A percentile compares a stretch with the other conserved stretches of the same genome.
Evolutionary conservation across 306 rosid species (phyloP).

Genomic region (Malus fusca): DNA sequence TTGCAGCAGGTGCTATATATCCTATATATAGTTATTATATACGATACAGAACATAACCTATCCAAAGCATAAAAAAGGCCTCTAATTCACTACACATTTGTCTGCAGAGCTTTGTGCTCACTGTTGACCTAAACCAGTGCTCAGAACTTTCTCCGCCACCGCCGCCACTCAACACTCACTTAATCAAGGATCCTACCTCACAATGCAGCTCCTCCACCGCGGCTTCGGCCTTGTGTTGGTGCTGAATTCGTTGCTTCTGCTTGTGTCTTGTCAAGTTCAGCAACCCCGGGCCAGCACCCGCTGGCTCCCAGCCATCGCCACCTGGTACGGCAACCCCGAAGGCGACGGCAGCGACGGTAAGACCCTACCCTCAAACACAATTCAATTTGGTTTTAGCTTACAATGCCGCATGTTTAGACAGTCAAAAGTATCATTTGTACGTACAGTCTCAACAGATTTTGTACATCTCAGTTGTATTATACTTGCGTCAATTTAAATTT

Average conservation of each 20-base stretch:
- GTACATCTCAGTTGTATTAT: background rate
- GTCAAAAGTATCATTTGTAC: background rate
- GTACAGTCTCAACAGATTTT: background rate
- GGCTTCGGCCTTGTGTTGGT: conserved; percentile 8
- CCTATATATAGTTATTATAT: too few species aligned
- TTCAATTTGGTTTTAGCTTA: background rate
- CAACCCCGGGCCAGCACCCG: conserved; percentile 21
- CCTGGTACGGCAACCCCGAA: conserved; percentile 92
- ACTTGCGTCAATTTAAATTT: too few species aligned
- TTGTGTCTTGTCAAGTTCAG: conserved; percentile 14
- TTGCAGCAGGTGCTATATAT: conserved; percentile 8
- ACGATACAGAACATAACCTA: background rate
- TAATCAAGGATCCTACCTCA: background rate
- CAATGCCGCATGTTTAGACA: background rate
- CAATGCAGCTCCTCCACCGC: conserved; percentile 39
- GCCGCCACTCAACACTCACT: background rate
- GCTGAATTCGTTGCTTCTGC: background rate
- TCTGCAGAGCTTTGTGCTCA: conserved; percentile 23
- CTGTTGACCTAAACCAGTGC: background rate
- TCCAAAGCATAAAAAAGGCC: background rate
- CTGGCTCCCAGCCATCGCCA: conserved; percentile 78
- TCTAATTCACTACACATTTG: conserved; percentile 8
- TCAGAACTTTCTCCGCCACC: background rate
- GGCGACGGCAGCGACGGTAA: conserved; percentile 97
- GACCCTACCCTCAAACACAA: background rate